Percentiles rank a stretch among this genome's conserved stretches.
Evolutionary conservation across 73 alveolate species (phyloP).

Genomic region (Durusdinium trenchii): DNA sequence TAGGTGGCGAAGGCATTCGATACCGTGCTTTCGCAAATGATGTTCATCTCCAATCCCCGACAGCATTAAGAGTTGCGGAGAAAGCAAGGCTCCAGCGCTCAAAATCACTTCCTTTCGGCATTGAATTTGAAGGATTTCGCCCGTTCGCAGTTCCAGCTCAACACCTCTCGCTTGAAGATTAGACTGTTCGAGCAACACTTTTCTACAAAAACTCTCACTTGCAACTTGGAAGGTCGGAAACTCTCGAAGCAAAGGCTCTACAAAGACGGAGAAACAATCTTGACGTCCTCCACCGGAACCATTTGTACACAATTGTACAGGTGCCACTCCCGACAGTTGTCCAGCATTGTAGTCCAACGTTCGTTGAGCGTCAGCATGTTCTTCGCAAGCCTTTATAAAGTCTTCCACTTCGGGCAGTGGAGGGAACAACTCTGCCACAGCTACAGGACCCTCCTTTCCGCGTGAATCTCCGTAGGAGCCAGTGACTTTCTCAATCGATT

Average conservation of each 20-base stretch:
- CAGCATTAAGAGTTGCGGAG: conserved; percentile 32
- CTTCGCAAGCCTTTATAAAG: conserved; percentile 4
- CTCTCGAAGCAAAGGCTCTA: background rate
- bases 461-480: background rate
- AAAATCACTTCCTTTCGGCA: conserved; percentile 22
- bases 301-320: background rate
- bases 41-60: conserved; percentile 28
- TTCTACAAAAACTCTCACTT: conserved; percentile 15
- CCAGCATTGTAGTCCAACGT: conserved; percentile 21
- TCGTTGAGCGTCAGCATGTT: background rate
- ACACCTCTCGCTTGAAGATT: background rate
- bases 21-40: conserved; percentile 9
- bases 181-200: background rate
- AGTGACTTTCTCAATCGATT: background rate
- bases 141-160: conserved; percentile 30
- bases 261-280: conserved; percentile 8
- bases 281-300: conserved; percentile 14
- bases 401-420: conserved; percentile 18
- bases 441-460: conserved; percentile 32
- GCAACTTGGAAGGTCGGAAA: conserved; percentile 5
- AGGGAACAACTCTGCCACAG: conserved; percentile 13
- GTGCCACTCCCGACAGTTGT: background rate
- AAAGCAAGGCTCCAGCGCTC: conserved; percentile 32
- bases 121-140: background rate
- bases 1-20: background rate